phyloP scores from a whole-genome alignment of 2,329 filamentous ascomycete species.

The Coleophoma crateriformis region DNA sequence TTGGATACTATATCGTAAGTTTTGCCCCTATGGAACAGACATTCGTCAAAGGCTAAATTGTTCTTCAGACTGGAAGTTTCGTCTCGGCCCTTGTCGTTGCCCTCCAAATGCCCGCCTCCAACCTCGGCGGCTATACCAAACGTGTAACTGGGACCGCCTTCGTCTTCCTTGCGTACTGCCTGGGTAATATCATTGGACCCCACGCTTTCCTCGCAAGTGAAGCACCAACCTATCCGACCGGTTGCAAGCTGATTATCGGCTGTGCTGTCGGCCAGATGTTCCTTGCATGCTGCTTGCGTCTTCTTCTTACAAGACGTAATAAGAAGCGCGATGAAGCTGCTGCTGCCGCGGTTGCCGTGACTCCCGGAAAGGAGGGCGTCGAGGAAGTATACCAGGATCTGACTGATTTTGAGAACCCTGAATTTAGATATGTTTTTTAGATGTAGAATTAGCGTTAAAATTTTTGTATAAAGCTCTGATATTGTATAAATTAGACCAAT shows the following conservation, averaged over 20 bases:
- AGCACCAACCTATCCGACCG: conserved; percentile 42
- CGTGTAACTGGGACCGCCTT: conserved; percentile 38
- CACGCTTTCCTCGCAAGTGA: conserved; percentile 53
- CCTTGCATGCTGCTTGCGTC: conserved; percentile 28
- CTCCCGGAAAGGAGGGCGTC: conserved; percentile 5
- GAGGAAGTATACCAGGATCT: conserved; percentile 28
- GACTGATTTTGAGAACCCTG: conserved; percentile 32
- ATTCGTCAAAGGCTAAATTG: too few species aligned
- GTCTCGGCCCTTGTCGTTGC: conserved; percentile 47
- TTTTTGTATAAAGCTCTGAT: too few species aligned
- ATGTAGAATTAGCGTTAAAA: background rate
- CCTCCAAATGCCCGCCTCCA: conserved; percentile 42
- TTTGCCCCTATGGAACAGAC: too few species aligned
- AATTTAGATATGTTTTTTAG: conserved; percentile 10
- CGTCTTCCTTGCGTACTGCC: conserved; percentile 22
- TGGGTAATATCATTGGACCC: conserved; percentile 30
- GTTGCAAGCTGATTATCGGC: conserved; percentile 43
- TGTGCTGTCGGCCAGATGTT: conserved; percentile 37
- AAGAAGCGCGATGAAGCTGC: conserved; percentile 30
- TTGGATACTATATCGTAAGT: conserved; percentile 22
- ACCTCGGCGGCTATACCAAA: conserved; percentile 37
- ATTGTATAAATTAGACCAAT: too few species aligned
- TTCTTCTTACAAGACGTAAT: conserved; percentile 31
- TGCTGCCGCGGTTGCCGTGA: background rate
- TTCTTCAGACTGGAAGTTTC: conserved; percentile 29